Evolutionary conservation across 495 filamentous ascomycete genomes (phyloP).

Genomic region (Trichoderma gamsii): DNA sequence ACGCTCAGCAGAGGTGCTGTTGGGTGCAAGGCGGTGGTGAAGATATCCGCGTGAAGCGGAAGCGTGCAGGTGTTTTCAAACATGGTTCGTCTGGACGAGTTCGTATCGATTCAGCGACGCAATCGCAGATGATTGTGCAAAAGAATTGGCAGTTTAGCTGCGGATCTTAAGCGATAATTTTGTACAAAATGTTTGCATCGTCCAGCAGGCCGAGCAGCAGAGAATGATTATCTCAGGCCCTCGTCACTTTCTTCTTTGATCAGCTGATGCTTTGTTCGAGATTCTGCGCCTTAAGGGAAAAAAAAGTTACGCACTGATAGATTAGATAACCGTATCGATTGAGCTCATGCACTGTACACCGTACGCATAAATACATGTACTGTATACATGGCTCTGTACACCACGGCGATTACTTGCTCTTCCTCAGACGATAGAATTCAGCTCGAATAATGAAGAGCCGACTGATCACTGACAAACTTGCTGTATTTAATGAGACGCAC

Average conservation of each 20-base stretch:
- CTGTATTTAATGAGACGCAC: too few relatives aligned
- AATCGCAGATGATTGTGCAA: neutral
- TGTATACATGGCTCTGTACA: neutral
- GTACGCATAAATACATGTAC: neutral
- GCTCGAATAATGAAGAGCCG: too few relatives aligned
- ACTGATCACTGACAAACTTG: too few relatives aligned
- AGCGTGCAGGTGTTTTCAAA: constrained; percentile 88
- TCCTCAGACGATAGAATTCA: too few relatives aligned
- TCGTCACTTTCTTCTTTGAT: neutral
- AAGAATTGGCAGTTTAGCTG: neutral
- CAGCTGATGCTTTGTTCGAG: constrained; percentile 1
- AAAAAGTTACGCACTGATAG: constrained; percentile 1
- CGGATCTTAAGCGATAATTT: neutral
- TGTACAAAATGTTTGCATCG: neutral
- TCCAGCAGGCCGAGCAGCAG: neutral
- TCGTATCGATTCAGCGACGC: neutral
- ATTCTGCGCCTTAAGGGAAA: neutral
- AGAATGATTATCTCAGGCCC: neutral
- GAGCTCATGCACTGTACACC: neutral
- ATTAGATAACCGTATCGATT: constrained; percentile 9
- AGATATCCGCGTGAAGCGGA: constrained; percentile 78
- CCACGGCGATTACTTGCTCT: too few relatives aligned
- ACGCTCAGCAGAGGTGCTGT: constrained; percentile 74
- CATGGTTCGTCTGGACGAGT: constrained; percentile 29
- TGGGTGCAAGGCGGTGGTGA: constrained; percentile 83